Evolutionary conservation across 768 basidiomycete genomes (phyloP).

Genomic region (Rhizopogon vinicolor): DNA sequence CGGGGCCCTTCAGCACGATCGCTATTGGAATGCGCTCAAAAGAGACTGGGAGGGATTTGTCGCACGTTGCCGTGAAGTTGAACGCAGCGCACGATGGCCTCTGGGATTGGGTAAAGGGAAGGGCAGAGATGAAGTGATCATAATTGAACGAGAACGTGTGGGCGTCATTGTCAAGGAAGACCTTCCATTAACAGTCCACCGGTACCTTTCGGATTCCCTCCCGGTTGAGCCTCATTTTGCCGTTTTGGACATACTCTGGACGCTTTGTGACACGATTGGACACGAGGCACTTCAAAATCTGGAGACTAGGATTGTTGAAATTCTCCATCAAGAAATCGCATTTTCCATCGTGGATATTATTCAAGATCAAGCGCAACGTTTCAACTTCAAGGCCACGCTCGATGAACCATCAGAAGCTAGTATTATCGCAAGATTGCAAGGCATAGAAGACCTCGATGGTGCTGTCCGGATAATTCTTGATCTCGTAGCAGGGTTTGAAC

Average conservation of each 20-base stretch:
- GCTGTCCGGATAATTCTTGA: constrained; percentile 58
- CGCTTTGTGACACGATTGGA: constrained; percentile 55
- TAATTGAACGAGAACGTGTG: constrained; percentile 77
- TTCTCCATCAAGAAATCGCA: constrained; percentile 72
- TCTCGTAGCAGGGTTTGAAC: constrained; percentile 67
- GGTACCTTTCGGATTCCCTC: constrained; percentile 41
- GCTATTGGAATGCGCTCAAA: constrained; percentile 82
- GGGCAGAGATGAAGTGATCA: constrained; percentile 41
- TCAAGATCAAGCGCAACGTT: constrained; percentile 54
- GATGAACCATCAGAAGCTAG: constrained; percentile 59
- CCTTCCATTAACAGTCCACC: constrained; percentile 54
- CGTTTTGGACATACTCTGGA: constrained; percentile 61
- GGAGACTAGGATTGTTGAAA: constrained; percentile 56
- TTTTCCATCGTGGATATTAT: constrained; percentile 76
- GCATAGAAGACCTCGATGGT: constrained; percentile 50
- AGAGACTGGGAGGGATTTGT: constrained; percentile 96
- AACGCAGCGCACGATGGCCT: constrained; percentile 81
- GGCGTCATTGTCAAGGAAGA: constrained; percentile 64
- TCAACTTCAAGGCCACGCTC: constrained; percentile 49
- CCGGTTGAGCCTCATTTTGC: constrained; percentile 47
- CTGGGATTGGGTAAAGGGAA: constrained; percentile 53
- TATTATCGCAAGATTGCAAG: constrained; percentile 57
- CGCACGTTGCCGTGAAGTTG: constrained; percentile 85
- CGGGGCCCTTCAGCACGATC: constrained; percentile 71
- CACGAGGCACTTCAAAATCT: constrained; percentile 50